A percentile compares a stretch with the other conserved stretches of the same genome.
phyloP scores from a whole-genome alignment of 2,329 filamentous ascomycete genomes.

The Fusarium buharicum region DNA sequence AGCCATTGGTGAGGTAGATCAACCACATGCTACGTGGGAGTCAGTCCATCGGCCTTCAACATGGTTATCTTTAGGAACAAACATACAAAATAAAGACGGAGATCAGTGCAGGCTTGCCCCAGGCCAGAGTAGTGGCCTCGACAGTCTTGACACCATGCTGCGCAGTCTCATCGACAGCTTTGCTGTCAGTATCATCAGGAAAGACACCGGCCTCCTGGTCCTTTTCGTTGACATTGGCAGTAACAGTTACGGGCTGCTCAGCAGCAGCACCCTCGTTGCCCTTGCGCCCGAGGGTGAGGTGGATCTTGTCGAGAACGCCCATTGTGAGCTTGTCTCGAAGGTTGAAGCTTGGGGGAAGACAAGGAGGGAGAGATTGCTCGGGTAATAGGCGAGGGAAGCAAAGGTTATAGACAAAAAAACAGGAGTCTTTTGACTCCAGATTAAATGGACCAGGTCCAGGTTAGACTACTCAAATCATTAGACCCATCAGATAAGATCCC shows the following conservation, averaged over 20 bases:
- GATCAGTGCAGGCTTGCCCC: constrained; percentile 53
- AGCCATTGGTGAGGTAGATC: constrained; percentile 62
- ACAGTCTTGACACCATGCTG: constrained; percentile 54
- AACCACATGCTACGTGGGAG: constrained; percentile 54
- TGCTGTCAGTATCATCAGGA: constrained; percentile 17
- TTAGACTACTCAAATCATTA: constrained; percentile 11
- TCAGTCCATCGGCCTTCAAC: constrained; percentile 1
- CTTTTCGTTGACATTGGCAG: constrained; percentile 29
- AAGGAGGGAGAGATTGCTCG: constrained; percentile 9
- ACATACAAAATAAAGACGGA: constrained; percentile 50
- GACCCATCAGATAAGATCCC: constrained; percentile 42
- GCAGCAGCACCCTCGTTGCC: constrained; percentile 14
- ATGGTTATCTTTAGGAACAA: neutral
- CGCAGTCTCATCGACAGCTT: constrained; percentile 39
- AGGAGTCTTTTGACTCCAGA: too few relatives aligned
- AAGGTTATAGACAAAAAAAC: constrained; percentile 12
- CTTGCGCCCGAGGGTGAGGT: constrained; percentile 27
- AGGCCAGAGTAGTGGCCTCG: constrained; percentile 55
- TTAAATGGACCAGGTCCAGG: too few relatives aligned
- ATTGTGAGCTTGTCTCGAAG: constrained; percentile 25
- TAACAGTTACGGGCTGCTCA: constrained; percentile 25
- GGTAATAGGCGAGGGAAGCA: neutral
- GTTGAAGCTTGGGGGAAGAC: constrained; percentile 15
- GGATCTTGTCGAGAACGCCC: constrained; percentile 35
- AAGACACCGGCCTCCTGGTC: constrained; percentile 25